A percentile compares a stretch with the other conserved stretches of the same genome.
Conservation (phyloP, 2,329 filamentous ascomycete genomes). For the Ilyonectria mors-panacis region DNA sequence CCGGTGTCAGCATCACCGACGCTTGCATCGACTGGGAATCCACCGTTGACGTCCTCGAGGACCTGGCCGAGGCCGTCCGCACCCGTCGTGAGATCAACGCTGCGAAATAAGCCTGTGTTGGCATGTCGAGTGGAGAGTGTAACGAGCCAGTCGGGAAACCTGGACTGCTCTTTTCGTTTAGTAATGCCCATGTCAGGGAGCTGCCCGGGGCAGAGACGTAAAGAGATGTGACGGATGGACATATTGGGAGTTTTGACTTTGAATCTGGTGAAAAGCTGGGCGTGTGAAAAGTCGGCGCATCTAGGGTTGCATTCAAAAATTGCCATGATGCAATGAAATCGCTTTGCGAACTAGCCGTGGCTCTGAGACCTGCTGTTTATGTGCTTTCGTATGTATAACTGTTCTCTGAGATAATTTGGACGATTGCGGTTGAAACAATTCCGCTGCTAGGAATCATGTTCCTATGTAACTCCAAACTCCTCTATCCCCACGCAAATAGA, state of each 20-base stretch:
- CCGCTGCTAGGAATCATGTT: slow-evolving; percentile 22
- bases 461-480: slow-evolving; percentile 23
- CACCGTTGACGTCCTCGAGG: slow-evolving; percentile 85
- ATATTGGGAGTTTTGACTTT: slow-evolving; percentile 45
- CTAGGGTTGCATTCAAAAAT: slow-evolving; percentile 47
- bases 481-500: slow-evolving; percentile 16
- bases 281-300: slow-evolving; percentile 44
- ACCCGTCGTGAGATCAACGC: slow-evolving; percentile 74
- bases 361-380: slow-evolving; percentile 9
- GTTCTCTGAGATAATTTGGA: slow-evolving; percentile 22
- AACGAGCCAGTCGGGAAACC: slow-evolving; percentile 11
- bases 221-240: slow-evolving; percentile 23
- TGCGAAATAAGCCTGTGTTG: slow-evolving; percentile 51
- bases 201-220: slow-evolving; percentile 11
- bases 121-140: slow-evolving; percentile 40
- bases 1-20: slow-evolving; percentile 95
- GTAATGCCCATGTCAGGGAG: slow-evolving; percentile 20
- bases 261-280: slow-evolving; percentile 36
- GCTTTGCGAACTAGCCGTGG: slow-evolving; percentile 28
- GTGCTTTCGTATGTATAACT: slow-evolving; percentile 19
- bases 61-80: slow-evolving; percentile 87
- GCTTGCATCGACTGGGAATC: slow-evolving; percentile 95
- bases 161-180: slow-evolving; percentile 27
- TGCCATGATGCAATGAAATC: slow-evolving; percentile 41
- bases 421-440: slow-evolving; percentile 16